These are phyloP conservation scores for Helicostylum pulchrum DNA, from an alignment of 192 early-diverging fungal genomes.

Conservation along the genomic window DNA sequence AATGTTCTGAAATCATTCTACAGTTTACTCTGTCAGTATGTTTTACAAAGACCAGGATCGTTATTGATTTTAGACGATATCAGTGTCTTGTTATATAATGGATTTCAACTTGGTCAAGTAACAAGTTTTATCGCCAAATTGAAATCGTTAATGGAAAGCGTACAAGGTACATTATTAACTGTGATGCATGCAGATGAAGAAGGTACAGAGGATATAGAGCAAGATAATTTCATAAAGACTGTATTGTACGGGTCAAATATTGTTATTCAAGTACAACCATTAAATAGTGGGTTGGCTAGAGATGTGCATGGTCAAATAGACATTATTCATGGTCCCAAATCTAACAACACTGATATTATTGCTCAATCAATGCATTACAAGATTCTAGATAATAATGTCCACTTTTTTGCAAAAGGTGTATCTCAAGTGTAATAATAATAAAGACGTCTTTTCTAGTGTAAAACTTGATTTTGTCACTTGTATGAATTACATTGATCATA, in stretches of 20 bases:
- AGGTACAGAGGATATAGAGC: constrained; percentile 38
- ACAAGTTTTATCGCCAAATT: constrained; percentile 43
- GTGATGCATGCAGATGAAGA: constrained; percentile 53
- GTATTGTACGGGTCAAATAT: constrained; percentile 45
- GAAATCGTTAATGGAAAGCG: constrained; percentile 40
- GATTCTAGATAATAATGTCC: constrained; percentile 56
- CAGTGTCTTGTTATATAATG: constrained; percentile 45
- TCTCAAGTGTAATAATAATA: constrained; percentile 27
- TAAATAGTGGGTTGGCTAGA: constrained; percentile 51
- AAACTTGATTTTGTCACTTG: too few species aligned
- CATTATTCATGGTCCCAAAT: constrained; percentile 49
- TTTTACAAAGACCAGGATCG: constrained; percentile 17
- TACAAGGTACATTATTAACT: constrained; percentile 48
- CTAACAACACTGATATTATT: constrained; percentile 17
- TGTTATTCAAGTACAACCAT: constrained; percentile 45
- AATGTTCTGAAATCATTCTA: constrained; percentile 37
- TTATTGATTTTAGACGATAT: constrained; percentile 56
- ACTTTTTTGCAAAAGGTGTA: constrained; percentile 58
- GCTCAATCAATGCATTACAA: constrained; percentile 55
- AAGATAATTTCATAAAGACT: constrained; percentile 49
- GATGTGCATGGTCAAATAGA: constrained; percentile 56
- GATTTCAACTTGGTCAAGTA: constrained; percentile 38
- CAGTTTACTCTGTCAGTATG: constrained; percentile 30
- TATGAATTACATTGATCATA: too few species aligned
- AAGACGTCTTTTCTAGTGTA: background rate